Evolutionary conservation across 331 rosid genomes (phyloP).

Genomic region (Rhamnella rubrinervis): DNA sequence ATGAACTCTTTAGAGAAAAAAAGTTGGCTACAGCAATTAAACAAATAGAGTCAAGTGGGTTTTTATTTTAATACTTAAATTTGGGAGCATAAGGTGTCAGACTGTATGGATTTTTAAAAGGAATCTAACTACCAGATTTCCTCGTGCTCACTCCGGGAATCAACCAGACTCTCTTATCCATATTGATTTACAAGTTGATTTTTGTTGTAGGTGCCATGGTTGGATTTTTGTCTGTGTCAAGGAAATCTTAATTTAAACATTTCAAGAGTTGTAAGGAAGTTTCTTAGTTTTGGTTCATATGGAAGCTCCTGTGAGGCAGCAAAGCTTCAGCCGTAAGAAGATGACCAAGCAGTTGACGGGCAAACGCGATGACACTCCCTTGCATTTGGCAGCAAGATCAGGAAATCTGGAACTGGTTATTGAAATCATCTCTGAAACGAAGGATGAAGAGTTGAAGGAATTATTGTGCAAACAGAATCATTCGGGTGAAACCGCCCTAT

Average conservation of each 20-base stretch:
- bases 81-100: conserved; percentile 25
- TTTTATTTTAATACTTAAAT: conserved; percentile 18
- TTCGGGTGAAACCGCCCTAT: conserved; percentile 61
- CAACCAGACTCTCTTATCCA: conserved; percentile 26
- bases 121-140: conserved; percentile 23
- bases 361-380: conserved; percentile 49
- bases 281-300: conserved; percentile 4
- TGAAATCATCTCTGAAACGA: conserved; percentile 45
- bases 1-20: not conserved
- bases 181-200: conserved; percentile 16
- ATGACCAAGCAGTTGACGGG: conserved; percentile 65
- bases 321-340: conserved; percentile 22
- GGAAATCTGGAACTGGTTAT: conserved; percentile 54
- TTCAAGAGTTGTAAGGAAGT: not conserved
- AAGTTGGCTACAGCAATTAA: not conserved
- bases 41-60: not conserved
- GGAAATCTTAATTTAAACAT: not conserved
- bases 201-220: conserved; percentile 10
- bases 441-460: conserved; percentile 50
- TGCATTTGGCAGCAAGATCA: conserved; percentile 57
- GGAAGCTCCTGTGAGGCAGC: conserved; percentile 32
- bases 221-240: conserved; percentile 22
- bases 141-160: conserved; percentile 16
- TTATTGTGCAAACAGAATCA: conserved; percentile 54
- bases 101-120: conserved; percentile 4